Conservation (phyloP, 73 alveolate species). For the Blepharisma stoltei region DNA sequence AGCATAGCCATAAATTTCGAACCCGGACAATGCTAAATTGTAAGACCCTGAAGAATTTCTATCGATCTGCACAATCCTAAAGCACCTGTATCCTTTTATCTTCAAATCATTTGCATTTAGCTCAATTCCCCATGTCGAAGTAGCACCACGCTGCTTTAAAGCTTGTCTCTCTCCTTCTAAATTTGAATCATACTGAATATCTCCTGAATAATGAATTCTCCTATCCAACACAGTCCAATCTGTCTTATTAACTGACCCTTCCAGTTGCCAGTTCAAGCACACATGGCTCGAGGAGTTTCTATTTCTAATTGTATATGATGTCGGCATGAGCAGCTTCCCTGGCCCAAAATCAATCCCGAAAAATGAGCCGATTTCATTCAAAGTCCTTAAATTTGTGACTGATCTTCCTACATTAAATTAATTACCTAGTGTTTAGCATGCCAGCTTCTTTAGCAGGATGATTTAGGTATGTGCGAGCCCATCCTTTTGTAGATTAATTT, state of each 20-base stretch:
- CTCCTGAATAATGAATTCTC: constrained; percentile 68
- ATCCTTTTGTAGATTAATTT: no score
- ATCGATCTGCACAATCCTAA: constrained; percentile 81
- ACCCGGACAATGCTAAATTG: constrained; percentile 80
- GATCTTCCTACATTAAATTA: constrained; percentile 83
- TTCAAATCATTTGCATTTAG: constrained; percentile 58
- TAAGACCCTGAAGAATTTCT: constrained; percentile 85
- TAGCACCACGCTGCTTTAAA: constrained; percentile 56
- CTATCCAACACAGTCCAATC: constrained; percentile 85
- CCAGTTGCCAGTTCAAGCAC: constrained; percentile 90
- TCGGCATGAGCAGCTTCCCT: constrained; percentile 74
- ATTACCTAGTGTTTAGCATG: no score
- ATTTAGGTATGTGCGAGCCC: no score
- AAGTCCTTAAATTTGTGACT: constrained; percentile 80
- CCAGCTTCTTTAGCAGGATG: no score
- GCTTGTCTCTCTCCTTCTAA: constrained; percentile 68
- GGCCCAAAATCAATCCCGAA: constrained; percentile 93
- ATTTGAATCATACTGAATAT: constrained; percentile 50
- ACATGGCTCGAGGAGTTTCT: constrained; percentile 87
- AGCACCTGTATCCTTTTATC: constrained; percentile 82
- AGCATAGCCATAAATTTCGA: constrained; percentile 91
- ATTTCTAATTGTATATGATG: constrained; percentile 85
- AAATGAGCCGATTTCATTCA: constrained; percentile 85
- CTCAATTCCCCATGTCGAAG: constrained; percentile 90
- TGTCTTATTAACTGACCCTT: constrained; percentile 84